phyloP scores from a whole-genome alignment of 2,329 filamentous ascomycete genomes.

The Colletotrichum trifolii region DNA sequence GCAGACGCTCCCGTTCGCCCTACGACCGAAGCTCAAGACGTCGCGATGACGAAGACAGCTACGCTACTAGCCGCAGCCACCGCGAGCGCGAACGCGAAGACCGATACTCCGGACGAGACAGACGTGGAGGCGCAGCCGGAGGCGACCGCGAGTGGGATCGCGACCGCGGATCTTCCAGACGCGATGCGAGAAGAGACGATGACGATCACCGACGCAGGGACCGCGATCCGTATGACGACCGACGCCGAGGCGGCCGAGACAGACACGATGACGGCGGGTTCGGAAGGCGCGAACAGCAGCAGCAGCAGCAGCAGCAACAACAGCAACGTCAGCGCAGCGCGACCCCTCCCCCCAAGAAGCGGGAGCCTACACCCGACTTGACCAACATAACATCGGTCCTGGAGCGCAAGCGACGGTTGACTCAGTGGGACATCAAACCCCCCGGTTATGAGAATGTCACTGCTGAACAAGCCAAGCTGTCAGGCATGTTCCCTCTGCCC shows the following conservation, averaged over 20 bases:
- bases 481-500: conserved; percentile 98
- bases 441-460: conserved; percentile 98
- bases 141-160: conserved; percentile 80
- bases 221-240: conserved; percentile 64
- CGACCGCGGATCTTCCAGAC: conserved; percentile 70
- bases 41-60: conserved; percentile 83
- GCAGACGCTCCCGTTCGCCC: conserved; percentile 88
- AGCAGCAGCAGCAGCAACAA: too few species aligned
- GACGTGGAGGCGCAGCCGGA: conserved; percentile 54
- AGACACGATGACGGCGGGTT: conserved; percentile 49
- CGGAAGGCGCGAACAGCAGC: conserved; percentile 54
- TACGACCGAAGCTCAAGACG: conserved; percentile 75
- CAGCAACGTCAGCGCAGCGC: conserved; percentile 72
- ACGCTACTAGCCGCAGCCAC: conserved; percentile 93
- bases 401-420: conserved; percentile 90
- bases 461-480: conserved; percentile 97
- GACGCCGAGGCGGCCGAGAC: conserved; percentile 62
- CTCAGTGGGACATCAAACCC: conserved; percentile 99
- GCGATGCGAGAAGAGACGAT: conserved; percentile 74
- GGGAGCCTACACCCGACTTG: conserved; percentile 95
- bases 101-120: conserved; percentile 79
- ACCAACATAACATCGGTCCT: conserved; percentile 85
- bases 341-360: conserved; percentile 86
- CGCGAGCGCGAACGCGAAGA: conserved; percentile 94
- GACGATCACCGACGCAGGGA: conserved; percentile 69